Base-by-base conservation (phyloP, 352 stramenopile genomes). In the Globisporangium camurandrum region DNA sequence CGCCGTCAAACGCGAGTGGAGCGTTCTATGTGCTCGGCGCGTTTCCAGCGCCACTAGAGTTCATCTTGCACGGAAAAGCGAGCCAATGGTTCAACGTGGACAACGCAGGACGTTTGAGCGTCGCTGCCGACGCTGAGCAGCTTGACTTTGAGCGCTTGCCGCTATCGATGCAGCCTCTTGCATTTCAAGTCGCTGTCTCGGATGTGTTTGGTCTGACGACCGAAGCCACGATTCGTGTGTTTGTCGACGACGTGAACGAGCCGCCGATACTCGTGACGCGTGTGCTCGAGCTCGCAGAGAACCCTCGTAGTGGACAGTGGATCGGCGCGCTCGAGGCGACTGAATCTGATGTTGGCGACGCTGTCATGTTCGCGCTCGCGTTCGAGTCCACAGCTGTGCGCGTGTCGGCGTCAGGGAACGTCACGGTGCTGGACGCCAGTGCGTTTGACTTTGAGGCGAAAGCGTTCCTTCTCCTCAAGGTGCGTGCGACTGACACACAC, bases 191-290 rank as follows among this genome's bases (percentile, higher is more conserved):
- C 22, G 63, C 51, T 24, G 61, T 71, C 7, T 65, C 65, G 0
- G 74, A 86, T 26, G 66, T 42, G 33, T 39, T 46, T 12, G 66
- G 71, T 5, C 52, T 80, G 14, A 64, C 61, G 23, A 61, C 57
- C 27, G 71, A 86, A 23, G 58, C 62, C 0, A 46, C 30, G 0
- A 7, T 86, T 24, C 62, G 39, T 1, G 49, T 83, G 2, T 66
- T 69, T 46, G 48, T 86, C n/a, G 66, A 83, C 12, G 49, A 86
- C 38, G 69, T 69, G 0, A 86, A 83, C 39, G 74, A 86, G 26
- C 10, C 55, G 12, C 74, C 74, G 5, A 16, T 38, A 0, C 64
- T 83, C 14, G 47, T 45, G 17, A 63, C n/a, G 14, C 60, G 53
- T 12, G 48, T 30, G 16, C 81, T 83, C 41, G 41, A 66, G 27